phyloP scores from a whole-genome alignment of 2,329 filamentous ascomycete species.

The Claviceps quebecensis region DNA sequence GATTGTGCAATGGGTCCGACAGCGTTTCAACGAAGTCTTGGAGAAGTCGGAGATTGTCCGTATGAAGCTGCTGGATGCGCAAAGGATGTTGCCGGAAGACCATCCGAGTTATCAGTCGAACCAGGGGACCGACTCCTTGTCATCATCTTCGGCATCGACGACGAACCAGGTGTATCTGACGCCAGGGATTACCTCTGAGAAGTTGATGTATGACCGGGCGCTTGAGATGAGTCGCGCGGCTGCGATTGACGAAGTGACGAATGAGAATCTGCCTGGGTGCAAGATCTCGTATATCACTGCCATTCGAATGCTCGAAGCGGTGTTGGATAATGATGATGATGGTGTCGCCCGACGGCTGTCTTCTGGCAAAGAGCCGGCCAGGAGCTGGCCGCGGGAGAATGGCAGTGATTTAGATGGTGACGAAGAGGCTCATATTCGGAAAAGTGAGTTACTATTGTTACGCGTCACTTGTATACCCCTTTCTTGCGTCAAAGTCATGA shows the following conservation, averaged over 20 bases:
- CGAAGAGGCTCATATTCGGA: constrained; percentile 59
- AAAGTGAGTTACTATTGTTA: constrained; percentile 38
- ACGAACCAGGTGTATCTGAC: constrained; percentile 73
- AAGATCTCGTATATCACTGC: constrained; percentile 89
- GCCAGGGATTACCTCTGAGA: constrained; percentile 83
- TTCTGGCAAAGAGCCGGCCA: constrained; percentile 27
- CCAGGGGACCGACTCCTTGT: constrained; percentile 45
- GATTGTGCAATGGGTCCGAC: constrained; percentile 89
- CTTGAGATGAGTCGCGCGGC: constrained; percentile 92
- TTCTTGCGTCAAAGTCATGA: not conserved
- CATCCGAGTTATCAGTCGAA: constrained; percentile 81
- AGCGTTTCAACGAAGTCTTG: constrained; percentile 89
- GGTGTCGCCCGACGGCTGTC: constrained; percentile 19
- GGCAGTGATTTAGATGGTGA: constrained; percentile 46
- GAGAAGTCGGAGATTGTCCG: constrained; percentile 95
- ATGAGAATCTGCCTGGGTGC: constrained; percentile 74
- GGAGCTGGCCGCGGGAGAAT: constrained; percentile 19
- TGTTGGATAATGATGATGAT: constrained; percentile 70
- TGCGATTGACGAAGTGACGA: constrained; percentile 89
- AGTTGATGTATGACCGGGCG: constrained; percentile 94
- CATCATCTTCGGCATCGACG: constrained; percentile 45
- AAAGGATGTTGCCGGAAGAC: constrained; percentile 67
- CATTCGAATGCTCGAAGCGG: constrained; percentile 86
- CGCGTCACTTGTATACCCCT: no score
- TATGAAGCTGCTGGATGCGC: constrained; percentile 71